Percentiles rank a stretch among this genome's conserved stretches.
These are phyloP conservation scores for Aquilaria malaccensis DNA, from an alignment of 345 rosid genomes.

Conservation along the genomic window DNA sequence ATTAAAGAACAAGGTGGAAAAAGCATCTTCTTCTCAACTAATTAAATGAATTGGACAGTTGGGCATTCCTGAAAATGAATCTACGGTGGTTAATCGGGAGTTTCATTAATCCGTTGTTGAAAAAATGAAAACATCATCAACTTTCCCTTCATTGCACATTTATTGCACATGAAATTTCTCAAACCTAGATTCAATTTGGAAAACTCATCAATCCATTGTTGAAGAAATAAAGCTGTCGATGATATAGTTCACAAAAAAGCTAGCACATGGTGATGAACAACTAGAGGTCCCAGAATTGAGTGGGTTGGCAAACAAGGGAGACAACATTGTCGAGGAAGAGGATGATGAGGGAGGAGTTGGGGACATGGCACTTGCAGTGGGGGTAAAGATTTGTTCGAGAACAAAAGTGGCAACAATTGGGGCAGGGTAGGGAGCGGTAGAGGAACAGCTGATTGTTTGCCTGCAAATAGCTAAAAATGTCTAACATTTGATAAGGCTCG, in stretches of 20 bases:
- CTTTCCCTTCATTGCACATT: slow-evolving; percentile 21
- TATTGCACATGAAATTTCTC: slow-evolving; percentile 30
- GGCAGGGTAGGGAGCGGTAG: slow-evolving; percentile 17
- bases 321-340: slow-evolving; percentile 65
- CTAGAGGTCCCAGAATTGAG: slow-evolving; percentile 69
- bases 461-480: too few relatives aligned
- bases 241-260: slow-evolving; percentile 61
- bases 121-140: slow-evolving; percentile 59
- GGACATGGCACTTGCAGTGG: slow-evolving; percentile 40
- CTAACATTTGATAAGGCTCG: too few relatives aligned
- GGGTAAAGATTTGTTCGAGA: slow-evolving; percentile 55
- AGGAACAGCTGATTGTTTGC: too few relatives aligned
- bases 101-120: slow-evolving; percentile 63
- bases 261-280: slow-evolving; percentile 29
- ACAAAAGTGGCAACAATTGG: slow-evolving; percentile 30
- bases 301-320: slow-evolving; percentile 43
- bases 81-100: slow-evolving; percentile 70
- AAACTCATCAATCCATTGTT: slow-evolving; percentile 35
- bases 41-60: slow-evolving; percentile 22
- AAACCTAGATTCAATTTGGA: slow-evolving; percentile 7
- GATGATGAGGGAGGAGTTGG: slow-evolving; percentile 49
- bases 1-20: too few relatives aligned
- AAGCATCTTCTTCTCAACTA: too few relatives aligned
- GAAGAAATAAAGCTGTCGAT: slow-evolving; percentile 62
- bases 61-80: slow-evolving; percentile 59